Conservation (phyloP, 805 yeast genomes). For the Suhomyces xylopsoci region DNA sequence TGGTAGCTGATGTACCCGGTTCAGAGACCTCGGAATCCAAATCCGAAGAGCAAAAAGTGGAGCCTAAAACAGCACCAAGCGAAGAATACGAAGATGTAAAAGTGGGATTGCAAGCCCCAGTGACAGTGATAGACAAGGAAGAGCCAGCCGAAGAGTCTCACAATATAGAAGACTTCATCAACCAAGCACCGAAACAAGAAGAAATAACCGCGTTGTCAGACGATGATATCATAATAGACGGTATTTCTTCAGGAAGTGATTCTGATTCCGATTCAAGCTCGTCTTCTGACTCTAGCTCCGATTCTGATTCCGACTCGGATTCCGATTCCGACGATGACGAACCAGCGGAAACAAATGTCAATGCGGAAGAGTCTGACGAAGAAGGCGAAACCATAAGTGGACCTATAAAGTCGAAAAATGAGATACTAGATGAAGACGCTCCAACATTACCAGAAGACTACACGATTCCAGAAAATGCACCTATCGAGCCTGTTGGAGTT, state of each 20-base stretch:
- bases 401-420: slow-evolving; percentile 80
- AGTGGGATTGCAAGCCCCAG: not conserved
- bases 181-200: slow-evolving; percentile 2
- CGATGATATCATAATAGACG: slow-evolving; percentile 13
- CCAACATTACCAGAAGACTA: slow-evolving; percentile 68
- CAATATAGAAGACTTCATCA: slow-evolving; percentile 5
- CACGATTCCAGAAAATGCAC: slow-evolving; percentile 53
- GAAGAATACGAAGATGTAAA: not conserved
- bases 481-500: slow-evolving; percentile 69
- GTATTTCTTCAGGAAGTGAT: slow-evolving; percentile 11
- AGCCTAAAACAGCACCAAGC: not conserved
- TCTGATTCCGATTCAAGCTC: slow-evolving; percentile 15
- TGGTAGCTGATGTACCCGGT: not conserved
- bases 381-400: slow-evolving; percentile 47
- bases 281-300: slow-evolving; percentile 15
- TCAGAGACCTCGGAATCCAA: not conserved
- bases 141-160: not conserved
- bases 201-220: slow-evolving; percentile 10
- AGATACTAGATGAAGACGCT: slow-evolving; percentile 63
- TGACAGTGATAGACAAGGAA: not conserved
- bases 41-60: not conserved
- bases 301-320: slow-evolving; percentile 16
- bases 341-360: slow-evolving; percentile 7
- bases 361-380: slow-evolving; percentile 34
- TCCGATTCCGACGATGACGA: slow-evolving; percentile 17